Evolutionary conservation across 768 basidiomycete genomes (phyloP), one percentile per base, ranked within the genome.

Genomic region (Suillus decipiens): DNA sequence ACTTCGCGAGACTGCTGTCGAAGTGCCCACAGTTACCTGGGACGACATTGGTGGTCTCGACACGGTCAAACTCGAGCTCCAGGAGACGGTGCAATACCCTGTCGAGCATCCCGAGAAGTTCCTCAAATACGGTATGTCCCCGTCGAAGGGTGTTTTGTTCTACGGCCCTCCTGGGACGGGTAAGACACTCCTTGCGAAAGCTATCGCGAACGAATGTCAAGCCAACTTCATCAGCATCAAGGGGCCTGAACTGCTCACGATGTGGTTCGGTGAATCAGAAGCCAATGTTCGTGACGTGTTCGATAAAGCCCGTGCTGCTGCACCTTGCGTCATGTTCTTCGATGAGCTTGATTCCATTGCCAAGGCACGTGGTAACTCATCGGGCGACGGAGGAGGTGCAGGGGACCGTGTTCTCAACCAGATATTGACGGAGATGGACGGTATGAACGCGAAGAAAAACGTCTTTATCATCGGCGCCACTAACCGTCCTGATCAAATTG

Each of bases 221-320:
- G 96, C 97, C 80, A 99, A 99, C 84, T 99, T 99, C 73, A 98
- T 99, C 81, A 93, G 90, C 66, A 97, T 99, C 86, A 99, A 99
- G 87, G 96, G 97, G 67, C 96, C 96, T 66, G 97, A 98, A 79
- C 84, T 98, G 48, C 88, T 99, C 48, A 99, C 96, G 7, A 99
- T 99, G 96, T 99, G 97, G 95, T 99, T 99, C 79, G 97, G 97
- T 88, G 97, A 99, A 84, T 99, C 96, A 7, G 97, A 99, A 81
- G 97, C 96, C 67, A 99, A 99, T 72, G 97, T 99, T 65, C 94
- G 97, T 70, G 96, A 99, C 70, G 95, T 99, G 67, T 99, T 99
- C 78, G 97, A 99, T 86, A 99, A 99, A 80, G 97, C 97, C 36
- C 93, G 97, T 69, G 97, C 97, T 19, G 97, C 97, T 9, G 96